These are phyloP conservation scores for Amanita fuliginea DNA, from an alignment of 768 basidiomycete genomes.

Conservation along the genomic window DNA sequence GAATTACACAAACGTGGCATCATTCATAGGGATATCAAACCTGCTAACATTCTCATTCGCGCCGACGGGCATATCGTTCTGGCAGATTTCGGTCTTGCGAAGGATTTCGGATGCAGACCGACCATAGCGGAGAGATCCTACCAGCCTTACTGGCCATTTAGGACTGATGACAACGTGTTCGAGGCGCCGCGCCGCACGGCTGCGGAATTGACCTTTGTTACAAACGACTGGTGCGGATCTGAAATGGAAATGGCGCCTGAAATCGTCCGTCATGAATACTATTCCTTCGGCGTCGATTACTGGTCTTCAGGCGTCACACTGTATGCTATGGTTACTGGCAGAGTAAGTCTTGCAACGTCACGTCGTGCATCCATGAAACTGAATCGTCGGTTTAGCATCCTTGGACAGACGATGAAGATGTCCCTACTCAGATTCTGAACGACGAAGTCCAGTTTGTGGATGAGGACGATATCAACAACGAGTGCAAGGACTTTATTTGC, in stretches of 20 bases:
- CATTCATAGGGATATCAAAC: constrained; percentile 23
- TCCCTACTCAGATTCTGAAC: constrained; percentile 10
- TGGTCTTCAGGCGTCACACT: constrained; percentile 76
- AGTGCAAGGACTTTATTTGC: constrained; percentile 16
- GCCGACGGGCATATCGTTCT: constrained; percentile 20
- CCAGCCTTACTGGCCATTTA: constrained; percentile 23
- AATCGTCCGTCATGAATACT: constrained; percentile 13
- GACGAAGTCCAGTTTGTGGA: constrained; percentile 13
- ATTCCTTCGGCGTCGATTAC: constrained; percentile 38
- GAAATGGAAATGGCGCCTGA: constrained; percentile 24
- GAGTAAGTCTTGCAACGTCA: constrained; percentile 14
- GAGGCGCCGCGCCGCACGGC: constrained; percentile 13
- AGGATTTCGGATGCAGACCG: constrained; percentile 16
- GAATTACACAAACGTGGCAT: constrained; percentile 21
- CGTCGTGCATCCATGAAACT: neutral
- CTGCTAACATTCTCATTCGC: constrained; percentile 21
- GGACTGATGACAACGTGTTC: constrained; percentile 12
- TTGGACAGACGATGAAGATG: constrained; percentile 9
- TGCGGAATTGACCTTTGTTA: constrained; percentile 16
- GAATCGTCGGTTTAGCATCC: constrained; percentile 3
- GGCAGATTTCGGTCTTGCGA: constrained; percentile 21
- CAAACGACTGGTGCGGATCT: constrained; percentile 17
- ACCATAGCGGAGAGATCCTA: constrained; percentile 17
- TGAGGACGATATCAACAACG: constrained; percentile 16
- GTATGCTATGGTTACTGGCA: constrained; percentile 59